Base-by-base conservation (phyloP, 2,329 filamentous ascomycete genomes). In the Pyricularia sp. region DNA sequence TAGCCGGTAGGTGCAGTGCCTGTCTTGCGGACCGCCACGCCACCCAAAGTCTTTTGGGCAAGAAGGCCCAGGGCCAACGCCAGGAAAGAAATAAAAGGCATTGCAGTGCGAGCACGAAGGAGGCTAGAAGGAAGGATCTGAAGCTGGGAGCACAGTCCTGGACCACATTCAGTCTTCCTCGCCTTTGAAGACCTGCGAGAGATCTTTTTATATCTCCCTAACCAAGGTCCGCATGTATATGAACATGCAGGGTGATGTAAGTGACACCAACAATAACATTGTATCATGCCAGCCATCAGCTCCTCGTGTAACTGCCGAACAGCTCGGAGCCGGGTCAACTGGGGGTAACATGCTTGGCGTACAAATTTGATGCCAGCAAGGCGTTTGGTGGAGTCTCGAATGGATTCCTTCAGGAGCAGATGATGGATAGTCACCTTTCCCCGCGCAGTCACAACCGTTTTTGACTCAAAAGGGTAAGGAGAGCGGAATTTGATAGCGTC, bases 11-110 rank as follows among this genome's bases (percentile, higher is more conserved):
- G 70, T 2, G 65, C 69, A 12, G 67, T 66, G 60, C 65, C 65
- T 8, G 70, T 72, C 68, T 72, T 71, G 62, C 69, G 69, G 59
- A 71, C 68, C 4, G 65, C 68, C 12, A 72, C 70, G 61, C 61
- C 61, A 10, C 33, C 33, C 12, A 62, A 33, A 2, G 22, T n/a
- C n/a, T 33, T 35, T 35, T 62, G 35, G 24, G 61, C 12, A 22
- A 62, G 49, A 19, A 62, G 22, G 12, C 61, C 61, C 33, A 62
- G 35, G 35, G 10, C 61, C 3, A 62, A 35, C n/a, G 61, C 61
- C 33, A 49, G 16, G 33, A 30, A 24, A 30, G 61, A 49, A 28
- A 62, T 5, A 12, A 4, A 16, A 3, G 35, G 16, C 61, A 62
- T 62, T 26, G 24, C 16, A 13, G 12, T 33, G 22, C 35, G 13